Percentiles rank a stretch among this genome's conserved stretches.
These are phyloP conservation scores for Trichoderma harzianum DNA, from an alignment of 2,329 filamentous ascomycete genomes.

Conservation along the genomic window DNA sequence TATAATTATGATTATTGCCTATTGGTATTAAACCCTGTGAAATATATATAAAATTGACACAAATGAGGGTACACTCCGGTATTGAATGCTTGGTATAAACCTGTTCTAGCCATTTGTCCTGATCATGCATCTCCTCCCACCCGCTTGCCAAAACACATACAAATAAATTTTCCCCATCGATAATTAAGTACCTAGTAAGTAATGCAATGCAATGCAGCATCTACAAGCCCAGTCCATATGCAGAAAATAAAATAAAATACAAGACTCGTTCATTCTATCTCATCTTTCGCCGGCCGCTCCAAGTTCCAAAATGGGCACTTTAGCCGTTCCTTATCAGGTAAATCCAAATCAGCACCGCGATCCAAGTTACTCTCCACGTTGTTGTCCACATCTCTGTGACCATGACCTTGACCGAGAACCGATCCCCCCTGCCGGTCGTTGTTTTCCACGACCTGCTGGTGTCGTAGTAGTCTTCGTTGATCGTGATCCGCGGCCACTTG, in stretches of 20 bases:
- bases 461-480: conserved; percentile 48
- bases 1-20: background rate
- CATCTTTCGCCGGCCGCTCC: background rate
- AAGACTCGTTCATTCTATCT: background rate
- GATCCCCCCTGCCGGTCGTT: conserved; percentile 24
- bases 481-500: conserved; percentile 50
- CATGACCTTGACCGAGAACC: conserved; percentile 43
- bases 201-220: background rate
- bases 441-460: conserved; percentile 36
- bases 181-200: background rate
- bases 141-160: background rate
- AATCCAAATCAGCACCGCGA: conserved; percentile 62
- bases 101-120: conserved; percentile 3
- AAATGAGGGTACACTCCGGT: background rate
- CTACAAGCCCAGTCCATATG: background rate
- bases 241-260: background rate
- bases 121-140: background rate
- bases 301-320: background rate
- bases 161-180: background rate
- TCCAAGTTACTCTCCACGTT: conserved; percentile 59
- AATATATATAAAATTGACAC: background rate
- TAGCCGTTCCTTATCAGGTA: conserved; percentile 64
- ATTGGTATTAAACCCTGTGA: background rate
- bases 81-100: conserved; percentile 10
- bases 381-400: conserved; percentile 59